Percentiles rank a stretch among this genome's conserved stretches.
Conservation (phyloP, 805 yeast genomes). For the Barnettozyma californica region DNA sequence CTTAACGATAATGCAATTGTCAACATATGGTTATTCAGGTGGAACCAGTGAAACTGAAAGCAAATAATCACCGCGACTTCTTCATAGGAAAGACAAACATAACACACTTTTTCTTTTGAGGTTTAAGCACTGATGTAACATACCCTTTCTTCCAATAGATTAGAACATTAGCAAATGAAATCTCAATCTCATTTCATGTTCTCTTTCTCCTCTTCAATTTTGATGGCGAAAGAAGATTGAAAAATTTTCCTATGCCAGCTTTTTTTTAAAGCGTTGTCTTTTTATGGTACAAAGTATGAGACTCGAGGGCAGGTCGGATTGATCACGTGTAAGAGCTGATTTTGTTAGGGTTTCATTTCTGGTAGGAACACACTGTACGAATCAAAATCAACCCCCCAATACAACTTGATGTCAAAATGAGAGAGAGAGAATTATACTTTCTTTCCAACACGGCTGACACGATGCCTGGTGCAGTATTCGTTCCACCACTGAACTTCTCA, state of each 20-base stretch:
- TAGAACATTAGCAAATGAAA: neutral
- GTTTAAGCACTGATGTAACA: neutral
- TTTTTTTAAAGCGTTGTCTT: no score
- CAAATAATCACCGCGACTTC: constrained; percentile 15
- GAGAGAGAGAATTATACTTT: neutral
- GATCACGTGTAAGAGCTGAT: neutral
- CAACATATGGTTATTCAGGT: constrained; percentile 48
- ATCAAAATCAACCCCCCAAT: neutral
- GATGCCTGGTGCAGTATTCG: constrained; percentile 31
- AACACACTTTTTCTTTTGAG: neutral
- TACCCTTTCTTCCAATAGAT: neutral
- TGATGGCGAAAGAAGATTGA: neutral
- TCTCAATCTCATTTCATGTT: neutral
- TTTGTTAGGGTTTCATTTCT: neutral
- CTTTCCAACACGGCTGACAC: neutral
- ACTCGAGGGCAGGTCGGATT: neutral
- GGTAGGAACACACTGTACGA: neutral
- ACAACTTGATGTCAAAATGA: neutral
- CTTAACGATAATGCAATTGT: constrained; percentile 52
- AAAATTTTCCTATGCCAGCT: neutral
- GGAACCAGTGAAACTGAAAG: constrained; percentile 47
- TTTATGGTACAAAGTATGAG: neutral
- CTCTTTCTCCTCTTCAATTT: neutral
- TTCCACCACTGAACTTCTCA: constrained; percentile 90
- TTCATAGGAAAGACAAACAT: neutral